Base-by-base conservation (phyloP, 2,329 filamentous ascomycete genomes). In the Colletotrichum filicis region DNA sequence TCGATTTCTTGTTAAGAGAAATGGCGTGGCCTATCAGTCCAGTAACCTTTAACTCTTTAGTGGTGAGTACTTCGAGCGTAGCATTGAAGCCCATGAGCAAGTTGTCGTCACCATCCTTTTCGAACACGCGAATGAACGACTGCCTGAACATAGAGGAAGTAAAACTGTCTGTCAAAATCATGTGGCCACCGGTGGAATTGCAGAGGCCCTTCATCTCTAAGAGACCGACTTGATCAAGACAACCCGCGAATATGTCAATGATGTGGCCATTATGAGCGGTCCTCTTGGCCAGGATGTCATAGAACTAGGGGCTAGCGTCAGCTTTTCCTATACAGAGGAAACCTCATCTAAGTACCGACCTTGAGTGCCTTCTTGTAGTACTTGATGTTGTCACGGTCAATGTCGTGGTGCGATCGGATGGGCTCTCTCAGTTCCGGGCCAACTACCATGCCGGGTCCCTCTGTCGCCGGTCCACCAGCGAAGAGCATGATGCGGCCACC, bases 141-240 rank as follows among this genome's bases (percentile, higher is more conserved):
- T 99, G 97, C 86, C 97, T 98, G 88, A 98, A 99, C 92, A 99
- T 98, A 71, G 96, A 98, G 0, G 97, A 97, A 4, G 96, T 98
- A 82, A 99, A 99, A 82, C 95, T 98, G 82, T 99, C 97, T 1
- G 97, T 98, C 76, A 99, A 86, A 75, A 99, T 97, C 93, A 99
- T 99, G 81, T 99, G 95, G 49, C 97, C 97, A 76, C 97, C 97
- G 22, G 97, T 99, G 37, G 93, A 97, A 83, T 98, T 99, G 76
- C 95, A 93, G 14, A 99, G 89, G 30, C 95, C 94, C 84, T 98
- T 98, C 97, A 99, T 99, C 84, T 99, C 97, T 59, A 99, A 87
- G 67, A 99, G 88, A 82, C 97, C 97, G 76, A 99, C 97, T 83
- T 99, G 97, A 82, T 99, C 97, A 66, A 99, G 89, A 82, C 97